Percentiles rank a stretch among this genome's conserved stretches.
These are phyloP conservation scores for Backusella circina DNA, from an alignment of 192 early-diverging fungal genomes.

Conservation along the genomic window DNA sequence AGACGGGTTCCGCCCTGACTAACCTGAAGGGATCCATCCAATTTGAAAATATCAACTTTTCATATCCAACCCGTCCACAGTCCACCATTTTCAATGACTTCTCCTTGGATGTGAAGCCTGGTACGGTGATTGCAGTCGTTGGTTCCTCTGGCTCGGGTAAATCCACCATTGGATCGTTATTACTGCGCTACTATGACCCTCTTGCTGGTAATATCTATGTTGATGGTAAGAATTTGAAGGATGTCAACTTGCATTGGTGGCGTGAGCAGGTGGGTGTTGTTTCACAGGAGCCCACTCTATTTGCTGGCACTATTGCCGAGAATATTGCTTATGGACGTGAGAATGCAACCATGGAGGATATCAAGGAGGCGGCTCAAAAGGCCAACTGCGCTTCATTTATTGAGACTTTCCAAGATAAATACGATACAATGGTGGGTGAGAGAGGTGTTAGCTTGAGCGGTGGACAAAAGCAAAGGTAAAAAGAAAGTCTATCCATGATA, in stretches of 20 bases:
- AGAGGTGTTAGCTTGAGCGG: constrained; percentile 43
- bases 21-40: constrained; percentile 42
- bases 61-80: constrained; percentile 64
- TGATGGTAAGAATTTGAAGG: constrained; percentile 56
- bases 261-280: constrained; percentile 64
- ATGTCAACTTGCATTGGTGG: constrained; percentile 51
- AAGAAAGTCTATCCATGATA: not conserved
- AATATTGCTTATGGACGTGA: constrained; percentile 62
- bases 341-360: constrained; percentile 57
- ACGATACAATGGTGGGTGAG: constrained; percentile 44
- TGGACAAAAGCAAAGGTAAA: constrained; percentile 47
- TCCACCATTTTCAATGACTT: constrained; percentile 51
- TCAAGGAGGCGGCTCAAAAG: constrained; percentile 63
- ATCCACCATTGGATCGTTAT: constrained; percentile 56
- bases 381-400: constrained; percentile 77
- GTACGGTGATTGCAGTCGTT: constrained; percentile 49
- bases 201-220: constrained; percentile 49
- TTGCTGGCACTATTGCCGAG: constrained; percentile 65
- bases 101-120: constrained; percentile 49
- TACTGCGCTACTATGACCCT: constrained; percentile 76
- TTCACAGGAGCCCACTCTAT: constrained; percentile 72
- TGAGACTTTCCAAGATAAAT: constrained; percentile 48
- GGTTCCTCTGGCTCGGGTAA: constrained; percentile 65
- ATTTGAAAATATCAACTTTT: constrained; percentile 59
- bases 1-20: constrained; percentile 12